phyloP scores from a whole-genome alignment of 2,329 filamentous ascomycete genomes.

The Teratosphaeria viscida region DNA sequence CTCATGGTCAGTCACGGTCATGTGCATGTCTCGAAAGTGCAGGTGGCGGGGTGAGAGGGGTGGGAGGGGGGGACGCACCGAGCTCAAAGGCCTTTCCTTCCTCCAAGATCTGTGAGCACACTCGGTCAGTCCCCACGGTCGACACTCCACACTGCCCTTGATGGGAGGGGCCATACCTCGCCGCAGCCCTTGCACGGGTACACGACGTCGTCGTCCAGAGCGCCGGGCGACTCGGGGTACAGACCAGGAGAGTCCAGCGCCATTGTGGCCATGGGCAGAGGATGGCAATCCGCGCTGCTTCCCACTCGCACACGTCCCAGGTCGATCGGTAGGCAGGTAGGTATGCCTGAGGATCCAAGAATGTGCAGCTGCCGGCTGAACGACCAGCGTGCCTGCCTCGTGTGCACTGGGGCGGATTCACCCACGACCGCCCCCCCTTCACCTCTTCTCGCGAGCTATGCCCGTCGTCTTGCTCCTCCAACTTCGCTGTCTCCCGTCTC shows the following conservation, averaged over 20 bases:
- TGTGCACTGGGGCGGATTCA: background rate
- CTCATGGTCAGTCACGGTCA: conserved; percentile 3
- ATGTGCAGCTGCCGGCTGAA: background rate
- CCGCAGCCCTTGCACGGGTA: conserved; percentile 90
- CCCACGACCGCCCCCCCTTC: background rate
- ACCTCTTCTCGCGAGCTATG: background rate
- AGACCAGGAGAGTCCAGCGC: conserved; percentile 39
- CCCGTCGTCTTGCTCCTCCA: background rate
- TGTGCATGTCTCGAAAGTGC: background rate
- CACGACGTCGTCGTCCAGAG: conserved; percentile 60
- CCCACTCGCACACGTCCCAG: background rate
- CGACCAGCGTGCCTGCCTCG: background rate
- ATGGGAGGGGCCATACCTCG: conserved; percentile 49
- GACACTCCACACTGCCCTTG: background rate
- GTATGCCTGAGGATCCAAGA: background rate
- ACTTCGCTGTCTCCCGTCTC: too few relatives aligned
- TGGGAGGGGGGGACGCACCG: conserved; percentile 46
- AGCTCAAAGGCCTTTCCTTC: conserved; percentile 98
- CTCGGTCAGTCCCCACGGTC: background rate
- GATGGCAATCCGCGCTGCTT: background rate
- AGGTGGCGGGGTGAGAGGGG: background rate
- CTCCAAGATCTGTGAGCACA: conserved; percentile 66
- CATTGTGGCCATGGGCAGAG: conserved; percentile 6
- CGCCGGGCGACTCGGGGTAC: conserved; percentile 56
- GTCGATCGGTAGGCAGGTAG: background rate